A percentile compares a stretch with the other conserved stretches of the same genome.
Evolutionary conservation across 1,284 basidiomycete genomes (phyloP).

Genomic region (Ganoderma leucocontextum): DNA sequence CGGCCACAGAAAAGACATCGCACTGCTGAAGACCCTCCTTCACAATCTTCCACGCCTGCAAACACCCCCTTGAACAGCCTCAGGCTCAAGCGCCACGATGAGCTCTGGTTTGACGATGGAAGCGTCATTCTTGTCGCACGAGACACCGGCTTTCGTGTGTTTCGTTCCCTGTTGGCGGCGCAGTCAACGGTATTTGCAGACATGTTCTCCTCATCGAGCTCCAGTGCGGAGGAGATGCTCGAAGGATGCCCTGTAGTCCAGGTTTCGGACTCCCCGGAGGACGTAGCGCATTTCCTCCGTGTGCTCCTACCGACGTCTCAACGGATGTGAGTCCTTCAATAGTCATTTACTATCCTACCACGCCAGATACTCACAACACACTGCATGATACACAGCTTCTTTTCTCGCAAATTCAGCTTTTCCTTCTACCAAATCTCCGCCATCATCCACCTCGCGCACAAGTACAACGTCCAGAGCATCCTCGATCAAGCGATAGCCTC

Average conservation of each 20-base stretch:
- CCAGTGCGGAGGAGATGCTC: conserved; percentile 9
- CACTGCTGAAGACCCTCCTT: too few species aligned
- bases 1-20: too few species aligned
- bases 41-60: not conserved
- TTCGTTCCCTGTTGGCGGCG: conserved; percentile 20
- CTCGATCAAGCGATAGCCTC: not conserved
- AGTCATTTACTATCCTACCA: not conserved
- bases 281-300: conserved; percentile 14
- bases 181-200: conserved; percentile 30
- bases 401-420: not conserved
- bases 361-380: not conserved
- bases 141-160: conserved; percentile 18
- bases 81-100: conserved; percentile 5
- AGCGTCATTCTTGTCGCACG: conserved; percentile 17
- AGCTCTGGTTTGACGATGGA: conserved; percentile 18
- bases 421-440: not conserved
- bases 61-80: too few species aligned
- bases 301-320: conserved; percentile 1
- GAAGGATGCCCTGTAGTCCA: conserved; percentile 30
- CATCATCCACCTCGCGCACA: conserved; percentile 7
- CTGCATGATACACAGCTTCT: too few species aligned
- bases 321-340: not conserved
- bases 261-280: conserved; percentile 23
- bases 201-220: conserved; percentile 23
- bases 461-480: not conserved